Evolutionary conservation across 306 rosid genomes (phyloP).

Genomic region (Vachellia collinsii): DNA sequence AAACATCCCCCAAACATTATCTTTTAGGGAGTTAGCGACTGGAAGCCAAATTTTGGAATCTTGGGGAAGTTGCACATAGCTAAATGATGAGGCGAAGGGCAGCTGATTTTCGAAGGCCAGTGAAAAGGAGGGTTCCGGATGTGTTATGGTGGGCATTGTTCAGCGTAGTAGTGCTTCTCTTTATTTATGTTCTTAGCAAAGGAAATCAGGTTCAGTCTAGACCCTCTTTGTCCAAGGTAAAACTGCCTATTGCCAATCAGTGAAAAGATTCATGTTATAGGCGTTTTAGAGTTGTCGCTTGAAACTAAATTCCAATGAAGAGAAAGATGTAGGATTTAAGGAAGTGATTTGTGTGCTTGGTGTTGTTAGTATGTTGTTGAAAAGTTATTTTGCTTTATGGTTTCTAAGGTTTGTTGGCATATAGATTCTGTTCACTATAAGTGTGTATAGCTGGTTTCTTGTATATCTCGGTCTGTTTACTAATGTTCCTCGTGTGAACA

Average conservation of each 20-base stretch:
- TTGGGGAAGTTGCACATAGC: slow-evolving; percentile 7
- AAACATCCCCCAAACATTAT: neutral
- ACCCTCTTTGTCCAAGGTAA: slow-evolving; percentile 68
- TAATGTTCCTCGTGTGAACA: neutral
- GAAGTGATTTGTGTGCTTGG: slow-evolving; percentile 6
- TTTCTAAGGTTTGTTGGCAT: neutral
- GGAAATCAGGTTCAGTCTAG: slow-evolving; percentile 80
- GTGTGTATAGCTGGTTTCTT: neutral
- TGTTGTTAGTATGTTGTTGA: neutral
- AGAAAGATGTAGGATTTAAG: neutral
- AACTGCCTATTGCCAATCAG: neutral
- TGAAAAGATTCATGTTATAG: neutral
- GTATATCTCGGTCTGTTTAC: neutral
- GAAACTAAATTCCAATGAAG: neutral
- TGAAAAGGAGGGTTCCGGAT: slow-evolving; percentile 76
- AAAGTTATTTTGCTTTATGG: neutral
- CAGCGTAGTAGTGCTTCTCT: slow-evolving; percentile 67
- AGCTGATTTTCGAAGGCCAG: slow-evolving; percentile 80
- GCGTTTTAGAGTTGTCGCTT: neutral
- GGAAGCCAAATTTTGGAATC: slow-evolving; percentile 23
- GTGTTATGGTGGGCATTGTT: slow-evolving; percentile 76
- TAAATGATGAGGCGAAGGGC: slow-evolving; percentile 78
- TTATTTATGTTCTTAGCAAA: slow-evolving; percentile 68
- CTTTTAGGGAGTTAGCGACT: slow-evolving; percentile 12
- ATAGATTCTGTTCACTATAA: neutral